Evolutionary conservation across 2,329 filamentous ascomycete species (phyloP).

Genomic region (Mycosphaerella arachidis): DNA sequence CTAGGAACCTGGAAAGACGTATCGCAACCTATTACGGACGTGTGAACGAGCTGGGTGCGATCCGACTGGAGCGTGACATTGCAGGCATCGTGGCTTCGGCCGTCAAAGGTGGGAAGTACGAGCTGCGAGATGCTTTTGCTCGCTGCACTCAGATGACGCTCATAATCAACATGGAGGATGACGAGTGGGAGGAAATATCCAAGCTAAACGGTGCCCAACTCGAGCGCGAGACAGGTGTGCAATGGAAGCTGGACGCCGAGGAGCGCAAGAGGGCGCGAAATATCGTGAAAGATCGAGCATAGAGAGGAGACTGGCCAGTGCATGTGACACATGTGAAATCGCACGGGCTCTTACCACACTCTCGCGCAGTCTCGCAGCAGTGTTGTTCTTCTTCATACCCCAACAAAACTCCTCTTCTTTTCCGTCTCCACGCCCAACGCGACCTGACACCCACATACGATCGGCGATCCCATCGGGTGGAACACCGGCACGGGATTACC

Average conservation of each 20-base stretch:
- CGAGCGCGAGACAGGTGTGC: conserved; percentile 60
- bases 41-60: conserved; percentile 75
- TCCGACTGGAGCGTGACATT: conserved; percentile 79
- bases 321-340: background rate
- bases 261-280: conserved; percentile 69
- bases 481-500: background rate
- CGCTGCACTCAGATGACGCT: conserved; percentile 75
- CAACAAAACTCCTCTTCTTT: too few species aligned
- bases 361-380: too few species aligned
- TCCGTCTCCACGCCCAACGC: background rate
- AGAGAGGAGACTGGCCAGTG: background rate
- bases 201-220: conserved; percentile 42
- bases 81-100: conserved; percentile 67
- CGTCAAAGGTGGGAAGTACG: conserved; percentile 66
- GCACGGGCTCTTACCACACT: background rate
- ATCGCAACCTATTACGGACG: conserved; percentile 75
- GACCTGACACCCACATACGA: background rate
- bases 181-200: conserved; percentile 76
- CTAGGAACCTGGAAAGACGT: conserved; percentile 78
- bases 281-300: conserved; percentile 20
- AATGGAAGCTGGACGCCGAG: conserved; percentile 67
- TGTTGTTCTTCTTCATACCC: too few species aligned
- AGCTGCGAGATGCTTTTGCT: conserved; percentile 70
- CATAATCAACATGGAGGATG: conserved; percentile 90
- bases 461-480: background rate